Evolutionary conservation across 345 rosid genomes (phyloP), one percentile per base, ranked within the genome.

Genomic region (Syzygium jambos): DNA sequence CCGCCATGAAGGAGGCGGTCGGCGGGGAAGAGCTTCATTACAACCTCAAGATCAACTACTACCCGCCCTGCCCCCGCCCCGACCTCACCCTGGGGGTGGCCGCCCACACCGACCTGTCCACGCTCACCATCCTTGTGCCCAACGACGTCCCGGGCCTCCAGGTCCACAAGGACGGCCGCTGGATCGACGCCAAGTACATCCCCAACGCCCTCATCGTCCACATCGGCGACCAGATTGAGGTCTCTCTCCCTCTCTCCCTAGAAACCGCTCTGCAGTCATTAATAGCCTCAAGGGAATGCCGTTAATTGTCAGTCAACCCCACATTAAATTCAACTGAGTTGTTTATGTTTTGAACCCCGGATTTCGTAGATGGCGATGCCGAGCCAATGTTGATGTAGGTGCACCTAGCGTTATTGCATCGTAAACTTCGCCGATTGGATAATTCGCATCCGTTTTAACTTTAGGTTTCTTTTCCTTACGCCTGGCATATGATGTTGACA

Each of bases 61-160:
- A 95, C 82, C 98, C 99, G 11, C 98, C 98, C 5, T 97, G 99
- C 73, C 99, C 99, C 23, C 92, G 98, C 3, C 99, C 99, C 0
- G 99, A 97, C 89, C 92, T 96, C 16, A 88, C 96, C 0, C 95
- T 96, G 19, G 99, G 99, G 1, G 99, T 98, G 53, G 92, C 87
- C 78, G 91, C 99, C 3, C 99, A 96, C 78, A 94, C 99, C 1
- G 99, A 98, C 85, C 93, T 95, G n/a, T 93, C 95, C 43, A 57
- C 94, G 23, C 7, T 96, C 86, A 98, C 99, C 84, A 86, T 98
- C 80, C 95, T 98, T 10, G 95, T 98, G 2, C 96, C 99, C 21
- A 96, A 96, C 59, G 94, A 96, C 38, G 95, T 96, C 25, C 96
- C 97, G 13, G 99, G 99, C 7, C 93, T 98, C 52, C 99, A 98